A percentile compares a stretch with the other conserved stretches of the same genome.
Evolutionary conservation across 2,329 filamentous ascomycete species (phyloP).

Genomic region (Thermothelomyces thermophilus): DNA sequence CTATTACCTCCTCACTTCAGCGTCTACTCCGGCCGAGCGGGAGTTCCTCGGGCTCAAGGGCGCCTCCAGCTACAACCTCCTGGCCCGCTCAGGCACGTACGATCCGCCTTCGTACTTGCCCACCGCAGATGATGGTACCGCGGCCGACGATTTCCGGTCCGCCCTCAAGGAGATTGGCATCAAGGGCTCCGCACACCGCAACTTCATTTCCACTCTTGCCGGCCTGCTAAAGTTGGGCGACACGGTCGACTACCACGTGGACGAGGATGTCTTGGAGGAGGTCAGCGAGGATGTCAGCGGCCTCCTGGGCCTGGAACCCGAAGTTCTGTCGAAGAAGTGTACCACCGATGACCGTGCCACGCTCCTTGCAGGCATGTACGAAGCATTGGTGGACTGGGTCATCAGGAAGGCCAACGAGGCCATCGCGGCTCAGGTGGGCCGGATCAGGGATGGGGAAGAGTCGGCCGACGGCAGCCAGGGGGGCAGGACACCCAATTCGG

Average conservation of each 20-base stretch:
- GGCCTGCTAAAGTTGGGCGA: slow-evolving; percentile 89
- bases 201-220: slow-evolving; percentile 78
- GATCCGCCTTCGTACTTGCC: slow-evolving; percentile 80
- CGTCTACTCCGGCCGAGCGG: slow-evolving; percentile 78
- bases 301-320: slow-evolving; percentile 79
- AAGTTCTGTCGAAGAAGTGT: slow-evolving; percentile 70
- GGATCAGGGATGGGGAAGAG: slow-evolving; percentile 58
- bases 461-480: slow-evolving; percentile 56
- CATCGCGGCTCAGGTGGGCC: slow-evolving; percentile 68
- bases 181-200: slow-evolving; percentile 74
- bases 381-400: slow-evolving; percentile 92
- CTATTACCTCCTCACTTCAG: slow-evolving; percentile 91
- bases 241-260: slow-evolving; percentile 75
- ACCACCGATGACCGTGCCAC: slow-evolving; percentile 78
- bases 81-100: slow-evolving; percentile 81
- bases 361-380: slow-evolving; percentile 81
- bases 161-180: slow-evolving; percentile 89
- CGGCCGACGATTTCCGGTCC: slow-evolving; percentile 85
- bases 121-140: slow-evolving; percentile 84
- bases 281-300: slow-evolving; percentile 86
- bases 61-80: slow-evolving; percentile 67
- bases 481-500: slow-evolving; percentile 53
- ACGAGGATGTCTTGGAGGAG: slow-evolving; percentile 76
- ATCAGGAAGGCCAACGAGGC: slow-evolving; percentile 81
- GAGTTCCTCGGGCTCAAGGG: slow-evolving; percentile 80